Base-by-base conservation (phyloP, 306 rosid species). In the Astragalus membranaceus region DNA sequence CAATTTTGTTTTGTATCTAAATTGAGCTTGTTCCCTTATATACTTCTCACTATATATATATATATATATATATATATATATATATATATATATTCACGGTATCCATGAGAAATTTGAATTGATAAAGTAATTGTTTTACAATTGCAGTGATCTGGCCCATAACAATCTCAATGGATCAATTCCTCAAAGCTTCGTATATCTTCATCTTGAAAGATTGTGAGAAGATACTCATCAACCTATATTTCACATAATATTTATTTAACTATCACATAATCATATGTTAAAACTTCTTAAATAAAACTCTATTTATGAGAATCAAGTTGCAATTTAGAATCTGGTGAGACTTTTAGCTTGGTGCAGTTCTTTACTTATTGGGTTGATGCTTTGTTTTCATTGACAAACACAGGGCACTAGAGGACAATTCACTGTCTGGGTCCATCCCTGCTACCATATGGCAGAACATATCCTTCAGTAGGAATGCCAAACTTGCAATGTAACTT, bases 141-240 rank as follows among this genome's bases (percentile, higher is more conserved):
- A 35, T 54, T 65, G 64, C 93, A 94, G 98, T 36, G 71, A 80
- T 70, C 58, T 94, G 66, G 87, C 98, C 13, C 59, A 85, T 59
- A 90, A 94, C 70, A 58, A 13, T 5, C 87, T 94, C 63, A 88
- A 82, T 8, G 96, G 96, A 80, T 70, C 90, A 17, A 81, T 94
- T 58, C 89, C 95, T 37, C 57, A 35, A 57, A 82, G 68, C 78
- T 79, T 83, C 56, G 71, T 78, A 3, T 66, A 74, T 76, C 92
- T 92, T 78, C 26, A 7, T 56, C 96, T 90, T 43, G 95, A 94
- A 78, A 84, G 39, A 77, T 17, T 94, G 98, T 94, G 76, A 84
- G 98, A 74, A 55, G 58, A 36, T 69, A 20, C 74, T 41, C 44
- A 47, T 69, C 66, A 52, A 44, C 59, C 57, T 76, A 35, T 70